phyloP scores from a whole-genome alignment of 768 basidiomycete genomes.

The Crucibulum laeve region DNA sequence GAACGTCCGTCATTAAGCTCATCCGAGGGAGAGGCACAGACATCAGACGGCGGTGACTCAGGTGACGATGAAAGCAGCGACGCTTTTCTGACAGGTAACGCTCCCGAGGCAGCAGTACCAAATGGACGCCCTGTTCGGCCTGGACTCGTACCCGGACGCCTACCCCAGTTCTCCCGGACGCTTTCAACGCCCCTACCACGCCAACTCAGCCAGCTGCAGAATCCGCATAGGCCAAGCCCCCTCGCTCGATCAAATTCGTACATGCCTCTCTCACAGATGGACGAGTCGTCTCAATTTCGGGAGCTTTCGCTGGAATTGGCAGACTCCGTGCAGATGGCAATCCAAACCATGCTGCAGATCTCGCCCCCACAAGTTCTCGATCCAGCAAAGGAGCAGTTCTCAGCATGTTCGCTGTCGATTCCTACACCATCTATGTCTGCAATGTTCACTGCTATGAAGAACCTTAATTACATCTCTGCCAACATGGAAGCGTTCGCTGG shows the following conservation, averaged over 20 bases:
- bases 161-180: conserved; percentile 59
- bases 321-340: conserved; percentile 85
- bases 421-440: conserved; percentile 87
- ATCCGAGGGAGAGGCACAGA: conserved; percentile 43
- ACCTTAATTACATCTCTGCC: conserved; percentile 90
- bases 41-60: conserved; percentile 36
- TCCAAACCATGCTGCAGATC: conserved; percentile 88
- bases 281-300: conserved; percentile 39
- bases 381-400: conserved; percentile 90
- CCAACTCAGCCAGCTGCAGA: conserved; percentile 70
- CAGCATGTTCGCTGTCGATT: conserved; percentile 82
- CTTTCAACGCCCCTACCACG: conserved; percentile 78
- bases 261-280: conserved; percentile 12
- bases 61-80: conserved; percentile 12
- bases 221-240: conserved; percentile 48
- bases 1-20: conserved; percentile 40
- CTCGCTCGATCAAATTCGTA: conserved; percentile 12
- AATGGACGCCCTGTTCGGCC: neutral
- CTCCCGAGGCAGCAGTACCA: neutral
- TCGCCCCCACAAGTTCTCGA: conserved; percentile 89
- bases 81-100: conserved; percentile 1
- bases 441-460: conserved; percentile 88
- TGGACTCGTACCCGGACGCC: neutral
- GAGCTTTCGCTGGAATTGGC: conserved; percentile 85
- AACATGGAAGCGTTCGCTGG: conserved; percentile 58